phyloP scores from a whole-genome alignment of 768 basidiomycete genomes.

The Tulasnella calospora region DNA sequence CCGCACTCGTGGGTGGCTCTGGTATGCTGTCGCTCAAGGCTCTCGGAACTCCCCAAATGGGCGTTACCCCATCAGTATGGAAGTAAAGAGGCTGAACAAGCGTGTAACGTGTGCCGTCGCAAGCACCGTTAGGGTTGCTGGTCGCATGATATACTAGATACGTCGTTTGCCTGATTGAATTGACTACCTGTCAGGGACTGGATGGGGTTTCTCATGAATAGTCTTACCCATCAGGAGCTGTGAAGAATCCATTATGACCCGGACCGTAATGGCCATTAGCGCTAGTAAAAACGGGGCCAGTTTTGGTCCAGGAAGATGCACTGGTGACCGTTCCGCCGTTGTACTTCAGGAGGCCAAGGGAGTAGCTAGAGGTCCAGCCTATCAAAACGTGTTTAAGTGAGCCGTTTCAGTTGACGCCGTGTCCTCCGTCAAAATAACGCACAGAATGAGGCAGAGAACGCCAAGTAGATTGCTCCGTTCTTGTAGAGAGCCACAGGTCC shows the following conservation, averaged over 20 bases:
- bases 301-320: constrained; percentile 8
- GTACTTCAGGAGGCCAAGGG: constrained; percentile 12
- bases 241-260: constrained; percentile 28
- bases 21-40: constrained; percentile 1
- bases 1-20: background rate
- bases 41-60: constrained; percentile 5
- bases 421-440: background rate
- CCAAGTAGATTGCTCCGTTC: constrained; percentile 5
- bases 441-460: constrained; percentile 12
- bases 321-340: constrained; percentile 7
- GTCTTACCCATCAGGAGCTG: constrained; percentile 19
- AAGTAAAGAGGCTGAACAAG: constrained; percentile 25
- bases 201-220: background rate
- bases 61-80: constrained; percentile 14
- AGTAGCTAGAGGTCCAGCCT: constrained; percentile 11
- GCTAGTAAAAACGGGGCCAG: constrained; percentile 3
- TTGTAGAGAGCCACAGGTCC: constrained; percentile 6
- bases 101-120: constrained; percentile 26
- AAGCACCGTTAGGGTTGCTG: constrained; percentile 17
- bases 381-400: background rate
- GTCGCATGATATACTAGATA: constrained; percentile 24
- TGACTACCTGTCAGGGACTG: background rate
- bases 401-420: background rate
- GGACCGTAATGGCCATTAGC: constrained; percentile 13
- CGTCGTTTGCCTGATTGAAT: background rate